Evolutionary conservation across 148 eudicot genomes (phyloP).

Genomic region (Chenopodium berlandieri): DNA sequence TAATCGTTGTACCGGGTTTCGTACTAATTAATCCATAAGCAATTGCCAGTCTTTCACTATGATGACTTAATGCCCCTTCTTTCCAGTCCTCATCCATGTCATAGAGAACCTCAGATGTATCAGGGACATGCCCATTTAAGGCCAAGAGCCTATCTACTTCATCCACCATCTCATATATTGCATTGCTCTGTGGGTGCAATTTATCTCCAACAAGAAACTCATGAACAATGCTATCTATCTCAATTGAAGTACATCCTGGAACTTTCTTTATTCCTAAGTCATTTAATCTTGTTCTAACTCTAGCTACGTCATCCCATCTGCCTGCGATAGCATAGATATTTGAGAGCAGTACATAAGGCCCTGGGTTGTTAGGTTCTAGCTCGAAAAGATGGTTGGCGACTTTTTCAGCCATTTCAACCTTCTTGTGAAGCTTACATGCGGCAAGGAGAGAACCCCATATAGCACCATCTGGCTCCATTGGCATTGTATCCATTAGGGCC

Average conservation of each 20-base stretch:
- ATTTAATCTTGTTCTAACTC: slow-evolving; percentile 40
- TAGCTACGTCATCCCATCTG: slow-evolving; percentile 54
- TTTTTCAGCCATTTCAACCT: slow-evolving; percentile 47
- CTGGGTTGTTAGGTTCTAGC: slow-evolving; percentile 47
- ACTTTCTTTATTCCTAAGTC: slow-evolving; percentile 47
- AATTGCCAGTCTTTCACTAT: slow-evolving; percentile 51
- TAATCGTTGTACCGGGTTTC: slow-evolving; percentile 47
- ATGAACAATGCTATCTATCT: slow-evolving; percentile 45
- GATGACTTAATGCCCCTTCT: slow-evolving; percentile 45
- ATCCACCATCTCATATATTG: slow-evolving; percentile 49
- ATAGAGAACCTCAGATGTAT: slow-evolving; percentile 46
- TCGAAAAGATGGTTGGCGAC: slow-evolving; percentile 38
- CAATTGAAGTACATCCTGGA: slow-evolving; percentile 67
- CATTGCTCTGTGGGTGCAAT: slow-evolving; percentile 41
- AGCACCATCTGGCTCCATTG: slow-evolving; percentile 52
- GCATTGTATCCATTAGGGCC: slow-evolving; percentile 40
- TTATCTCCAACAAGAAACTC: slow-evolving; percentile 57
- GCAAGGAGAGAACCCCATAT: slow-evolving; percentile 62
- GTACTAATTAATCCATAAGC: slow-evolving; percentile 55
- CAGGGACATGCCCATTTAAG: slow-evolving; percentile 40
- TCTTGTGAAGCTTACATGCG: slow-evolving; percentile 50
- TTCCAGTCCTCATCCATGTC: slow-evolving; percentile 48
- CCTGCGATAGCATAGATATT: slow-evolving; percentile 45
- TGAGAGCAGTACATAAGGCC: slow-evolving; percentile 50
- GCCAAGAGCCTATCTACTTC: slow-evolving; percentile 39